Evolutionary conservation across 257 asterid species (phyloP).

Genomic region (Linderniella brevidens): DNA sequence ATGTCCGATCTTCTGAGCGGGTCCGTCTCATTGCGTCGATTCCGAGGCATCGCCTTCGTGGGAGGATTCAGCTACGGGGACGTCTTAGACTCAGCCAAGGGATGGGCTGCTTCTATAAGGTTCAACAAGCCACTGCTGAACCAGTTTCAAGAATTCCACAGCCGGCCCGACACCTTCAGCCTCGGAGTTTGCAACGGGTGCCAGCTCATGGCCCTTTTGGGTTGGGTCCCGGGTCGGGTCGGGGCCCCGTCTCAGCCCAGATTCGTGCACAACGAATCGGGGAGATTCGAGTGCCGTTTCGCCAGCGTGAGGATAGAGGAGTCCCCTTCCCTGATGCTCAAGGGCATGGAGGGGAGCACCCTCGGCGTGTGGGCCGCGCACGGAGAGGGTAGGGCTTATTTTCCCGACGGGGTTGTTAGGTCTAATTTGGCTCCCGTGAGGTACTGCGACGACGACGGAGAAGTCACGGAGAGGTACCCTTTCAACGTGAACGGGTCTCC

Average conservation of each 20-base stretch:
- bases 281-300: conserved; percentile 80
- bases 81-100: conserved; percentile 88
- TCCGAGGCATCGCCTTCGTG: conserved; percentile 66
- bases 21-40: conserved; percentile 24
- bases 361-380: conserved; percentile 94
- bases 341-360: conserved; percentile 86
- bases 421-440: conserved; percentile 57
- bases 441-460: conserved; percentile 73
- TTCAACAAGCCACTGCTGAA: conserved; percentile 53
- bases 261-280: conserved; percentile 72
- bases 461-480: conserved; percentile 61
- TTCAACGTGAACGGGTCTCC: conserved; percentile 72
- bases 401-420: conserved; percentile 45
- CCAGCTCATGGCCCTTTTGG: conserved; percentile 91
- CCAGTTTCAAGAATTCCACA: conserved; percentile 66
- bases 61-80: conserved; percentile 97
- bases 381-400: conserved; percentile 86
- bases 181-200: conserved; percentile 91
- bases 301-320: conserved; percentile 60
- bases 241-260: conserved; percentile 84
- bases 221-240: conserved; percentile 90
- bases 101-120: conserved; percentile 90
- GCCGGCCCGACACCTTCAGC: conserved; percentile 71
- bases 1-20: conserved; percentile 92
- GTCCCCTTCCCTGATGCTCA: conserved; percentile 72